phyloP scores from a whole-genome alignment of 352 stramenopile genomes.

The Pythium chondricola region DNA sequence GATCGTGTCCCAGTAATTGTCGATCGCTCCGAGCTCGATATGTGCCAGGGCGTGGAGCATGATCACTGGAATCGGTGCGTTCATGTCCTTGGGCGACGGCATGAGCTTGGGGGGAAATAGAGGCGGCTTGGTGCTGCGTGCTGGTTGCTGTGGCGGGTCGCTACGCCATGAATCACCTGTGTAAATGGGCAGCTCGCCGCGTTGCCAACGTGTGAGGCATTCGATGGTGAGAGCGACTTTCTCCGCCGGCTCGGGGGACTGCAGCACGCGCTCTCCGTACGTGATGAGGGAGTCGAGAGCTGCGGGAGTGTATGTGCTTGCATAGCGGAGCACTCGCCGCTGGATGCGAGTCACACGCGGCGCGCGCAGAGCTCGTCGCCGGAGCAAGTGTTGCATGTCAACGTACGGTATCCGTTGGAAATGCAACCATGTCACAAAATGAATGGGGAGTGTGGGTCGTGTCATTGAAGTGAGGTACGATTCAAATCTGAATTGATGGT shows the following conservation, averaged over 20 bases:
- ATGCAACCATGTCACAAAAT: slow-evolving; percentile 5
- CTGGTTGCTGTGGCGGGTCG: slow-evolving; percentile 38
- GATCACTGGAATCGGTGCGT: slow-evolving; percentile 52
- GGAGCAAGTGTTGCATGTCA: too few species aligned
- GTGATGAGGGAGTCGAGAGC: slow-evolving; percentile 45
- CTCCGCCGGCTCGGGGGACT: slow-evolving; percentile 34
- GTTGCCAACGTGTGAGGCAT: slow-evolving; percentile 39
- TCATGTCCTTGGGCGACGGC: slow-evolving; percentile 59
- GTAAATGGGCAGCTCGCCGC: slow-evolving; percentile 33
- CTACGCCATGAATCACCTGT: slow-evolving; percentile 25
- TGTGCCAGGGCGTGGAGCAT: slow-evolving; percentile 83
- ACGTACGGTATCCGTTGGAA: too few species aligned
- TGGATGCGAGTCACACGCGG: neutral
- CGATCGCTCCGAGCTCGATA: slow-evolving; percentile 81
- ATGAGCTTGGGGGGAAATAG: slow-evolving; percentile 67
- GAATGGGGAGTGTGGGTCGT: neutral
- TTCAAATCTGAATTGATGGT: slow-evolving; percentile 6
- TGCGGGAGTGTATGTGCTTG: too few species aligned
- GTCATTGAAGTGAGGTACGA: neutral
- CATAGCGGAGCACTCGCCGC: too few species aligned
- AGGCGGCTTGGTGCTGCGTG: slow-evolving; percentile 32
- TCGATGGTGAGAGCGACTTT: slow-evolving; percentile 63
- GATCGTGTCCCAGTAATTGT: slow-evolving; percentile 87
- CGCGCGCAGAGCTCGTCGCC: neutral
- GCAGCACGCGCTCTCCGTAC: slow-evolving; percentile 59